Percentiles rank a stretch among this genome's conserved stretches.
Evolutionary conservation across 345 rosid species (phyloP).

Genomic region (Eucalyptus marginata): DNA sequence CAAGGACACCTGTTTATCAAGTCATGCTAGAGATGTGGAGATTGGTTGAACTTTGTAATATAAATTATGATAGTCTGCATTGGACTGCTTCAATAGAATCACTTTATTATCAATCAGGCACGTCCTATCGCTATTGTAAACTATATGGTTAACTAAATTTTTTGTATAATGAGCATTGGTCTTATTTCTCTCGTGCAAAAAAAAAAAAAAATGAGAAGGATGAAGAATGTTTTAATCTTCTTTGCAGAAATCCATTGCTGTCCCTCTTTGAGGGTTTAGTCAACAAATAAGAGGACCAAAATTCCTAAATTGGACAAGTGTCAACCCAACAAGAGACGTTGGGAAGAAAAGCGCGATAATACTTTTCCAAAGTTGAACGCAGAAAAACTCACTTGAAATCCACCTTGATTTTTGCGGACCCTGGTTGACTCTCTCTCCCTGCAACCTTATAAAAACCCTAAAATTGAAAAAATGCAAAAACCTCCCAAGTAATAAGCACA

Average conservation of each 20-base stretch:
- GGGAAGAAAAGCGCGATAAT: not conserved
- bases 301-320: not conserved
- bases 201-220: not conserved
- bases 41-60: not conserved
- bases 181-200: not conserved
- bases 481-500: not conserved
- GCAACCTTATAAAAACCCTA: not conserved
- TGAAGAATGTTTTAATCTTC: not conserved
- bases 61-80: not conserved
- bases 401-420: not conserved
- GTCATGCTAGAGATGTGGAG: not conserved
- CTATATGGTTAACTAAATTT: not conserved
- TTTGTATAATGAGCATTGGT: not conserved
- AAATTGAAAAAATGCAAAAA: not conserved
- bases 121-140: not conserved
- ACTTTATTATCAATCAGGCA: not conserved
- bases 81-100: not conserved
- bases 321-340: not conserved
- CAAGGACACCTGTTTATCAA: not conserved
- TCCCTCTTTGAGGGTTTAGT: not conserved
- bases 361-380: not conserved
- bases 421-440: not conserved
- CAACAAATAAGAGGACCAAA: not conserved
- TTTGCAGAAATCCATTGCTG: not conserved
- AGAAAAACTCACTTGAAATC: not conserved